Conservation (phyloP, 495 filamentous ascomycete genomes). For the Bathelium albidoporum region DNA sequence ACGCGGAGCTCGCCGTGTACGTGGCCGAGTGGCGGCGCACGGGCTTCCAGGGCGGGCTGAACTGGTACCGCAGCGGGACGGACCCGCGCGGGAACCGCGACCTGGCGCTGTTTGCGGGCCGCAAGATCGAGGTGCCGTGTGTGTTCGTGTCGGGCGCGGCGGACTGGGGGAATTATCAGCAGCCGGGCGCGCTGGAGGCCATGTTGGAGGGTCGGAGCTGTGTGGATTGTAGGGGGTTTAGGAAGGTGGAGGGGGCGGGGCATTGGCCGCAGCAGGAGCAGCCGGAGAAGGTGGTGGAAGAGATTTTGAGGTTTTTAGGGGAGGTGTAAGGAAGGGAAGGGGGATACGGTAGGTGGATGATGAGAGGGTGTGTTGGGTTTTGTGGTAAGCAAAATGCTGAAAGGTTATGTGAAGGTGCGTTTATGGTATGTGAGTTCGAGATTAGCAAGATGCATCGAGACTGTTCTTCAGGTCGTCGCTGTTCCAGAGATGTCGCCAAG, state of each 20-base stretch:
- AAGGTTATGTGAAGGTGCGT: not conserved
- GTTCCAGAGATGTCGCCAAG: too few species aligned
- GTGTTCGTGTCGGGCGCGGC: slow-evolving; percentile 48
- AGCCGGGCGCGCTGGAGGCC: slow-evolving; percentile 50
- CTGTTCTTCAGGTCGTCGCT: too few species aligned
- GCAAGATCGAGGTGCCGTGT: slow-evolving; percentile 52
- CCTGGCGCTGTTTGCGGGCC: slow-evolving; percentile 48
- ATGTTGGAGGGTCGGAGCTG: slow-evolving; percentile 36
- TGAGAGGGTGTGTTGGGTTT: not conserved
- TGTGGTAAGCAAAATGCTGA: not conserved
- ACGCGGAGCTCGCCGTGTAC: slow-evolving; percentile 50
- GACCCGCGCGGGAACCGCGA: slow-evolving; percentile 37
- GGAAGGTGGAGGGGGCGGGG: slow-evolving; percentile 47
- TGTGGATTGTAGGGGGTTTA: slow-evolving; percentile 39
- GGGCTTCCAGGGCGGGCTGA: slow-evolving; percentile 61
- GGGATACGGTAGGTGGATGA: not conserved
- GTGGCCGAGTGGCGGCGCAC: slow-evolving; percentile 50
- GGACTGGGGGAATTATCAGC: slow-evolving; percentile 61
- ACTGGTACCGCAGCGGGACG: slow-evolving; percentile 54
- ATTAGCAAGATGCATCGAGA: too few species aligned
- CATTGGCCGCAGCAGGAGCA: slow-evolving; percentile 63
- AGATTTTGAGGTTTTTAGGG: slow-evolving; percentile 39
- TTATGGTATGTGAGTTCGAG: too few species aligned
- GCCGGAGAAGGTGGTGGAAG: slow-evolving; percentile 43
- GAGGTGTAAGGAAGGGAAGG: not conserved